Evolutionary conservation across 805 yeast species (phyloP).

Genomic region (Spathaspora arborariae): DNA sequence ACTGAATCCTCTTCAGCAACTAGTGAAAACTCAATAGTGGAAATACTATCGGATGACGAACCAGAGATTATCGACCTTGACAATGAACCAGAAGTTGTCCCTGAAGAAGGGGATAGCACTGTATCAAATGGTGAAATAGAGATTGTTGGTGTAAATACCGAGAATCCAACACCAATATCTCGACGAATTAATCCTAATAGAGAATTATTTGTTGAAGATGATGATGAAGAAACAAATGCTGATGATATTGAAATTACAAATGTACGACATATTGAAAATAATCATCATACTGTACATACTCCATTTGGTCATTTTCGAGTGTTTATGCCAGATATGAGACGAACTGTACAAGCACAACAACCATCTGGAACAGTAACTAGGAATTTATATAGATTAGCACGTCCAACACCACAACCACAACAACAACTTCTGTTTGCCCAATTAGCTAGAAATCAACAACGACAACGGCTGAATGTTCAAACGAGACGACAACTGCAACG

Average conservation of each 20-base stretch:
- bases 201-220: background rate
- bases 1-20: background rate
- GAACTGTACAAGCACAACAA: background rate
- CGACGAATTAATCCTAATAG: background rate
- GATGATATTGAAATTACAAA: slow-evolving; percentile 1
- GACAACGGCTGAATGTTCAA: too few relatives aligned
- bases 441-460: background rate
- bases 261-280: background rate
- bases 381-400: background rate
- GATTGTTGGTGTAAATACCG: slow-evolving; percentile 2
- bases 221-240: background rate
- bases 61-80: slow-evolving; percentile 5
- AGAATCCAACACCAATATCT: slow-evolving; percentile 1
- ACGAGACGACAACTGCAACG: background rate
- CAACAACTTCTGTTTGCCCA: background rate
- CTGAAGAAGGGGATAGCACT: background rate
- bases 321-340: background rate
- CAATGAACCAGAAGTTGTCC: background rate
- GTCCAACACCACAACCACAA: background rate
- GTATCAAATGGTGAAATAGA: slow-evolving; percentile 3
- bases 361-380: background rate
- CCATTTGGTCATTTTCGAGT: slow-evolving; percentile 4
- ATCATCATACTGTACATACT: slow-evolving; percentile 2
- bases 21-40: slow-evolving; percentile 1
- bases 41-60: slow-evolving; percentile 8